Evolutionary conservation across 192 early-diverging fungal genomes (phyloP).

Genomic region (Coemansia sp.): DNA sequence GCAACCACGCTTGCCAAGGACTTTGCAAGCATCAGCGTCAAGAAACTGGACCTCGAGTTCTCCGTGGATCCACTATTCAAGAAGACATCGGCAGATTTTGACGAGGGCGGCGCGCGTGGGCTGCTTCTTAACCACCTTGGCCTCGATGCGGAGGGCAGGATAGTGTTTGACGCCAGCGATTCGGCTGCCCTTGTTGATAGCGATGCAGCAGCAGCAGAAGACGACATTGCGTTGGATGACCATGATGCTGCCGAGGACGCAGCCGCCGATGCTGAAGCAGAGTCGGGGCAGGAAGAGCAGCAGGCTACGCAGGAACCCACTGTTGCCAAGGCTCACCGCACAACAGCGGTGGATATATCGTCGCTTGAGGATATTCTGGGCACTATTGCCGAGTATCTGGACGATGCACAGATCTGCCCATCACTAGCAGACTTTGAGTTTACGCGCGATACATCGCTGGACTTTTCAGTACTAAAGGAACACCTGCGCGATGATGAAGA

Average conservation of each 20-base stretch:
- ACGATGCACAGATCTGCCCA: constrained; percentile 63
- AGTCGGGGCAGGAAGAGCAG: not conserved
- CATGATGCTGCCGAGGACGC: constrained; percentile 6
- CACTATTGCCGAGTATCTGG: constrained; percentile 30
- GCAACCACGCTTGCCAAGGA: constrained; percentile 83
- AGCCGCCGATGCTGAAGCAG: not conserved
- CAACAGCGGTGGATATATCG: constrained; percentile 37
- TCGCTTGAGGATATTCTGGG: constrained; percentile 36
- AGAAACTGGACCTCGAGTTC: constrained; percentile 91
- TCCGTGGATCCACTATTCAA: constrained; percentile 93
- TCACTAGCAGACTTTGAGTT: constrained; percentile 71
- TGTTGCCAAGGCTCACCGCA: constrained; percentile 21
- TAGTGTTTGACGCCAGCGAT: constrained; percentile 94
- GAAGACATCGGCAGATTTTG: constrained; percentile 98
- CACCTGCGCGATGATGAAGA: constrained; percentile 53
- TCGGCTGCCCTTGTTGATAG: constrained; percentile 54
- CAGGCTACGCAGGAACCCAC: not conserved
- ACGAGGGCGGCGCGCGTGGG: constrained; percentile 93
- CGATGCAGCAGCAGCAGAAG: constrained; percentile 42
- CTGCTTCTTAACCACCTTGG: constrained; percentile 85
- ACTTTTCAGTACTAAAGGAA: constrained; percentile 59
- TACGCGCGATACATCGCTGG: constrained; percentile 57
- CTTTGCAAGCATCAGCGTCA: constrained; percentile 70
- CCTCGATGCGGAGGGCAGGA: constrained; percentile 77
- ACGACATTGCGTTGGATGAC: not conserved